These are phyloP conservation scores for Sarocladiaceae sp. DNA, from an alignment of 2,329 filamentous ascomycete species.

Conservation along the genomic window DNA sequence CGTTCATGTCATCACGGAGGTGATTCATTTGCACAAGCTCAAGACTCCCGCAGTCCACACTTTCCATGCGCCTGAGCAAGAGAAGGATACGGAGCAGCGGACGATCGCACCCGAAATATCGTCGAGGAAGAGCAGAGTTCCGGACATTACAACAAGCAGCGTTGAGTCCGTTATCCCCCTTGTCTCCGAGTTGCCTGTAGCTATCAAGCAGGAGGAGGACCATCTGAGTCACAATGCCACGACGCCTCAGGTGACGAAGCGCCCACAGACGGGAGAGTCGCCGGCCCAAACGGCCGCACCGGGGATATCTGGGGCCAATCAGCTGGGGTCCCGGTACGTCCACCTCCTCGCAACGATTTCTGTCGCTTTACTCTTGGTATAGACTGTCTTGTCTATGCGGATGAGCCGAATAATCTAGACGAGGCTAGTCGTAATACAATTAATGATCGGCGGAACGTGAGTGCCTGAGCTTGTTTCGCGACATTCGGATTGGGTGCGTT, in stretches of 20 bases:
- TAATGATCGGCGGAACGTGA: too few species aligned
- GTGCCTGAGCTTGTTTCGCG: too few species aligned
- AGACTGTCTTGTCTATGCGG: too few species aligned
- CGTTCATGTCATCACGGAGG: not conserved
- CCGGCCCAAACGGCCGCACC: not conserved
- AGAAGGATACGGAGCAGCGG: not conserved
- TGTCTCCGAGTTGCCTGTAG: constrained; percentile 1
- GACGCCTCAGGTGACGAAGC: not conserved
- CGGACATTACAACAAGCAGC: not conserved
- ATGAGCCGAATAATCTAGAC: too few species aligned
- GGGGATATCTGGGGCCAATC: not conserved
- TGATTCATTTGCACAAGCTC: constrained; percentile 1
- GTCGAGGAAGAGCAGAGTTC: not conserved
- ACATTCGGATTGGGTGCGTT: too few species aligned
- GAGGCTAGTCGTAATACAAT: too few species aligned
- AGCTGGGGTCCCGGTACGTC: not conserved
- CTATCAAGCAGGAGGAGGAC: not conserved
- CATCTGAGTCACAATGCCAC: constrained; percentile 1
- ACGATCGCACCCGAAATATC: not conserved
- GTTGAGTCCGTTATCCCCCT: not conserved
- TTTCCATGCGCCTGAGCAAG: not conserved
- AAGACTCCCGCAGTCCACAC: not conserved
- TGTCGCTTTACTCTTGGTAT: too few species aligned
- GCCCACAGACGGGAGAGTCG: not conserved
- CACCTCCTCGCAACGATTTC: not conserved